Conservation (phyloP, 345 rosid species). For the Cardamine occulta region DNA sequence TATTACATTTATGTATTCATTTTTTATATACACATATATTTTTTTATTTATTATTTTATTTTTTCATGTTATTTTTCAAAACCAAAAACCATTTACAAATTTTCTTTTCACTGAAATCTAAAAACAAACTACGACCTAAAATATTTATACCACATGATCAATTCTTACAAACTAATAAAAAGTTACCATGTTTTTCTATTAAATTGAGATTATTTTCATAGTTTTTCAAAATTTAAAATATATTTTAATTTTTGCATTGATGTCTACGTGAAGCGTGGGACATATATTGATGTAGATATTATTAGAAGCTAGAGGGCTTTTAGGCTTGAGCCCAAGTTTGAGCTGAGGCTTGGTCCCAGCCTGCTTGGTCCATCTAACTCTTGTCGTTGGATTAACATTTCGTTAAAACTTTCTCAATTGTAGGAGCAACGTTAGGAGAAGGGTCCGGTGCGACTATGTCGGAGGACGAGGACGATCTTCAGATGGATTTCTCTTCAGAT, state of each 20-base stretch:
- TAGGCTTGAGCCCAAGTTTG: not conserved
- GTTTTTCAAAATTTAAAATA: not conserved
- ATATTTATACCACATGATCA: not conserved
- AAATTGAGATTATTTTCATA: not conserved
- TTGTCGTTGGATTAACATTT: slow-evolving; percentile 13
- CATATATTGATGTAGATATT: not conserved
- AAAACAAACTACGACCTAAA: not conserved
- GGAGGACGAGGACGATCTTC: slow-evolving; percentile 92
- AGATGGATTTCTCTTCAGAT: slow-evolving; percentile 78
- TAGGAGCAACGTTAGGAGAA: slow-evolving; percentile 81
- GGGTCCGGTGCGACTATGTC: slow-evolving; percentile 97
- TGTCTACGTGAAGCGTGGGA: not conserved
- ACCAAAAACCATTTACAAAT: not conserved
- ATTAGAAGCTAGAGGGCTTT: not conserved
- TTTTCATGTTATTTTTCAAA: not conserved
- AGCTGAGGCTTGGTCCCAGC: not conserved
- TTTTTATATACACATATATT: not conserved
- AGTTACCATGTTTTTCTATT: not conserved
- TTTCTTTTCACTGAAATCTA: not conserved
- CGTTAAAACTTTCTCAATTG: not conserved
- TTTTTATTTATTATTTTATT: not conserved
- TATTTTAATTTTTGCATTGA: not conserved
- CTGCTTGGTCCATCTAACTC: not conserved
- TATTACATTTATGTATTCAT: not conserved
- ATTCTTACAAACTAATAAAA: not conserved